A percentile compares a stretch with the other conserved stretches of the same genome.
Conservation (phyloP, 345 rosid genomes). For the Eucalyptus paniculata region DNA sequence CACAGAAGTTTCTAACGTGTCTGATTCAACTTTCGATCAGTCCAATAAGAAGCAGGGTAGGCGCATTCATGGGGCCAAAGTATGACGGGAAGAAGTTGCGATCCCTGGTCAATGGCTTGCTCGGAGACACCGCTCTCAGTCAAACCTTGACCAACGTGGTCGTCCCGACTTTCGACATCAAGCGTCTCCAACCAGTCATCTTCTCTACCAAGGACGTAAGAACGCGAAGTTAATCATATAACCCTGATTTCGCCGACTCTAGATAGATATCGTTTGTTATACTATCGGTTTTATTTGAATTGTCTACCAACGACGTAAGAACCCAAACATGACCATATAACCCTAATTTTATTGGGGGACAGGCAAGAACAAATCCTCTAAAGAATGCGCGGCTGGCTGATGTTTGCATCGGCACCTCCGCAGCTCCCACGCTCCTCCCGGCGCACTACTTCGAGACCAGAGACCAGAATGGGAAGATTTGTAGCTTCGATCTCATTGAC, state of each 20-base stretch:
- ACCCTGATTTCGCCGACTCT: background rate
- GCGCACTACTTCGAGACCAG: slow-evolving; percentile 1
- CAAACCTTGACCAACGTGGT: background rate
- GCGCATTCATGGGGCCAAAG: background rate
- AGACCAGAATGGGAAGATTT: background rate
- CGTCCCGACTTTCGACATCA: background rate
- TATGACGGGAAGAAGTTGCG: background rate
- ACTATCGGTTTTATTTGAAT: background rate
- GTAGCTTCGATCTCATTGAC: slow-evolving; percentile 6
- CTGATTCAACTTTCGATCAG: background rate
- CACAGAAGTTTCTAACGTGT: background rate
- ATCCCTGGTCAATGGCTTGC: background rate
- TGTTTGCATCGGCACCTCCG: slow-evolving; percentile 7
- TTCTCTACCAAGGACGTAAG: background rate
- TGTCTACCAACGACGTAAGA: background rate
- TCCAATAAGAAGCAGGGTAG: background rate
- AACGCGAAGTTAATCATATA: background rate
- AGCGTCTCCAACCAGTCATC: background rate
- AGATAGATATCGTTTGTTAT: background rate
- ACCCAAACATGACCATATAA: background rate
- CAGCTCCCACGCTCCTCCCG: slow-evolving; percentile 11
- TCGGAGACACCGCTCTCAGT: background rate
- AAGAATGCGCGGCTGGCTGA: slow-evolving; percentile 12
- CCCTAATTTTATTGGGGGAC: background rate
- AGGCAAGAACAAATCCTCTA: background rate